Evolutionary conservation across 257 asterid genomes (phyloP).

Genomic region (Nicotiana benthamiana): DNA sequence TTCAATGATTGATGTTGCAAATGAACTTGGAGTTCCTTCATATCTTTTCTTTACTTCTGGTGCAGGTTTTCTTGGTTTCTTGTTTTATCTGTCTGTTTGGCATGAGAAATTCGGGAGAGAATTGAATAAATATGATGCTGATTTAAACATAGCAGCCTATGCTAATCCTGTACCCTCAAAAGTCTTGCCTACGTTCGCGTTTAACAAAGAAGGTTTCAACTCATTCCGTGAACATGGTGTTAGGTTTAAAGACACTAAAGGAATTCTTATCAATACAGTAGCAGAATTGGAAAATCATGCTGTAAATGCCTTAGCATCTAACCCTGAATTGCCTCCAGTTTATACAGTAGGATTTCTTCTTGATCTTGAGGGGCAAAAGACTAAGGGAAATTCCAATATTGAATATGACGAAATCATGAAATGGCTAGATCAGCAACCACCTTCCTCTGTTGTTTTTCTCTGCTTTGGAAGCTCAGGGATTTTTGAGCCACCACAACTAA

Average conservation of each 20-base stretch:
- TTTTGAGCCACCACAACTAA: slow-evolving; percentile 9
- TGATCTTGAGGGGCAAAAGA: background rate
- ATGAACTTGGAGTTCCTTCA: slow-evolving; percentile 7
- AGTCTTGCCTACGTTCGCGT: background rate
- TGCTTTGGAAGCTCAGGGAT: slow-evolving; percentile 6
- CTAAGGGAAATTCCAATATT: background rate
- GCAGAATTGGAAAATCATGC: slow-evolving; percentile 14
- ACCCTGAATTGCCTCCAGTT: slow-evolving; percentile 2
- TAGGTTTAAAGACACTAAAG: slow-evolving; percentile 10
- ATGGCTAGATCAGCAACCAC: slow-evolving; percentile 7
- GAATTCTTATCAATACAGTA: slow-evolving; percentile 16
- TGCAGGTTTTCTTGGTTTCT: slow-evolving; percentile 4
- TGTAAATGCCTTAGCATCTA: background rate
- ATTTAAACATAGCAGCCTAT: background rate
- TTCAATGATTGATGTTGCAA: slow-evolving; percentile 18
- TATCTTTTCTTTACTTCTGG: slow-evolving; percentile 11
- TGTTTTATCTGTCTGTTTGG: background rate
- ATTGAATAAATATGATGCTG: slow-evolving; percentile 2
- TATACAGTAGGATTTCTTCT: slow-evolving; percentile 9
- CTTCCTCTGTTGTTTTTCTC: slow-evolving; percentile 3
- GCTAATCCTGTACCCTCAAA: slow-evolving; percentile 8
- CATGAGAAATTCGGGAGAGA: background rate
- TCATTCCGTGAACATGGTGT: background rate
- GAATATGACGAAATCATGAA: slow-evolving; percentile 5
- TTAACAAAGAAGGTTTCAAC: background rate